Base-by-base conservation (phyloP, 2,329 filamentous ascomycete genomes). In the Colletotrichum aenigma region DNA sequence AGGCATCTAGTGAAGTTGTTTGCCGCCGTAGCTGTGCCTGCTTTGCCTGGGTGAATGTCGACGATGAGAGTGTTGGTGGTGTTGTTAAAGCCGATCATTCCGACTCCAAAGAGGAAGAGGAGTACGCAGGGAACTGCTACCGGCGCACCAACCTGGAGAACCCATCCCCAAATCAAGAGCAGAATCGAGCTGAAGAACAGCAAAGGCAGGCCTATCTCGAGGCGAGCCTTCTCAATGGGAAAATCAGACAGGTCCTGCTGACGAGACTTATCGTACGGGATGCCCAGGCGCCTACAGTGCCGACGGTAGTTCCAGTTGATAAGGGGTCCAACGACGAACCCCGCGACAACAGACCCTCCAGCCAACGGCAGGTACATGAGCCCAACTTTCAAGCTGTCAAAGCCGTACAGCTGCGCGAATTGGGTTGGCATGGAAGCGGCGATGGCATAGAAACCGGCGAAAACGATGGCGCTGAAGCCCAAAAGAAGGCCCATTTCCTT, bases 231-330 rank as follows among this genome's bases (percentile, higher is more conserved):
- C 79, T 91, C 89, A 12, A 91, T 87, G 2, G 89, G 89, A 43
- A 91, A 90, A 1, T 82, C 77, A 1, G 83, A 78, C 15, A 91
- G 81, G 75, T 91, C 87, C 36, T 86, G 85, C 77, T 89, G 89
- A 12, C 89, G 88, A 64, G 86, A 89, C 78, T 87, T 88, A 71
- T 88, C 88, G 70, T 93, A 87, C 0, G 86, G 80, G 12, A 94
- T 83, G 12, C 89, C 89, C 1, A 91, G 82, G 7, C 83, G 85
- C 12, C 83, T 81, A 15, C 93, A 92, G 74, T 93, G 88, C 2
- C 93, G 90, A 2, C 89, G 87, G 81, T 92, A 96, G 81, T 94
- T 95, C 84, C 89, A 89, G 81, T 95, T 94, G 43, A 94, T 88
- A 2, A 91, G 78, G 3, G 87, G 87, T 1, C 93, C 92, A 4